These are phyloP conservation scores for Musa balbisiana DNA, from an alignment of 202 grass and related monocot species.

Conservation along the genomic window DNA sequence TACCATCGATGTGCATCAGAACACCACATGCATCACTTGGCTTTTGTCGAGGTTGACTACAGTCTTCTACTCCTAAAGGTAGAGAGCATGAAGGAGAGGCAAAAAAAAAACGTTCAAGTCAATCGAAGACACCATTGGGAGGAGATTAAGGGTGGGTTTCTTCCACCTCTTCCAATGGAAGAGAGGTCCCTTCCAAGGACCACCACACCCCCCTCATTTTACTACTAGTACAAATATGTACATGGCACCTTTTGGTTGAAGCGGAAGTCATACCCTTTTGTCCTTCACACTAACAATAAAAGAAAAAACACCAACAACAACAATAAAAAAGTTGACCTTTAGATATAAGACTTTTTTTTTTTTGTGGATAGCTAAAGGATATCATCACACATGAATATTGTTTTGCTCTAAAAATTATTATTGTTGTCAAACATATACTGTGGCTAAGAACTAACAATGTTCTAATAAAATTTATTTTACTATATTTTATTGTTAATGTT, in stretches of 20 bases:
- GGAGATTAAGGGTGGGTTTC: background rate
- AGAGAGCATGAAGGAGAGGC: too few species aligned
- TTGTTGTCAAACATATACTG: too few species aligned
- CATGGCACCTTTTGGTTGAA: slow-evolving; percentile 2
- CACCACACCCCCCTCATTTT: background rate
- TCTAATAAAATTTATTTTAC: too few species aligned
- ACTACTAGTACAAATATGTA: background rate
- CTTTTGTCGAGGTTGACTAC: background rate
- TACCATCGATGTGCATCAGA: background rate
- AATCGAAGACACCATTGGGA: background rate
- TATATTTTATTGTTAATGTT: too few species aligned
- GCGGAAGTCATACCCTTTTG: background rate
- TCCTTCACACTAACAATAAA: background rate
- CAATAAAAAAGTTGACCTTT: too few species aligned
- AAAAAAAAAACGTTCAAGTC: background rate
- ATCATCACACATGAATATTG: too few species aligned
- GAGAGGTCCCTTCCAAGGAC: background rate
- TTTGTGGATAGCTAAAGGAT: too few species aligned
- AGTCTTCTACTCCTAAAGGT: too few species aligned
- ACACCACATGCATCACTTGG: background rate
- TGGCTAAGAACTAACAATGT: too few species aligned
- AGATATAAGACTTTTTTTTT: too few species aligned
- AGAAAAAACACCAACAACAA: too few species aligned
- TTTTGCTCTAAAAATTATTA: too few species aligned
- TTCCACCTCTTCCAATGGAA: background rate